A percentile compares a stretch with the other conserved stretches of the same genome.
Conservation (phyloP, 2,329 filamentous ascomycete species). For the Plenodomus lindquistii region DNA sequence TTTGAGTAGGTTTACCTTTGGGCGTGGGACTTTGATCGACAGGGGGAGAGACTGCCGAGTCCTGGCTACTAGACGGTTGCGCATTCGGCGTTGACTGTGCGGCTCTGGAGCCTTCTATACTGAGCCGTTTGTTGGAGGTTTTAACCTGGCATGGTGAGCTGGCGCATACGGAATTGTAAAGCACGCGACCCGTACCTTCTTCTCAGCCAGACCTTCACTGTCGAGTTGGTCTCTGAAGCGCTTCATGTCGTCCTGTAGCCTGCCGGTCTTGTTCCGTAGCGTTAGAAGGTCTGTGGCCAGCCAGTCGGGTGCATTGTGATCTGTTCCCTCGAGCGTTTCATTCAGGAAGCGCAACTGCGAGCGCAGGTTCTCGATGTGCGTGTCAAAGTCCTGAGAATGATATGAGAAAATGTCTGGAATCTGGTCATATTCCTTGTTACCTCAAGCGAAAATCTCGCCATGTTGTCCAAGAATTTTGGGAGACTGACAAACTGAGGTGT, state of each 20-base stretch:
- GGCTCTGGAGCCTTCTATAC: conserved; percentile 27
- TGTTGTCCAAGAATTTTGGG: conserved; percentile 16
- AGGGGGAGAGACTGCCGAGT: conserved; percentile 18
- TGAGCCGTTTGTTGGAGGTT: conserved; percentile 33
- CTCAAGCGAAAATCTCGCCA: conserved; percentile 33
- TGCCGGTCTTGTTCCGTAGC: conserved; percentile 37
- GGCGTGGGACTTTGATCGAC: conserved; percentile 18
- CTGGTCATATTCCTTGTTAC: conserved; percentile 17
- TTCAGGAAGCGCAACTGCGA: conserved; percentile 35
- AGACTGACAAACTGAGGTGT: conserved; percentile 1
- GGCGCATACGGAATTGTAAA: not conserved
- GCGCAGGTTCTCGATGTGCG: conserved; percentile 36
- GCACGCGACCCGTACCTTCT: conserved; percentile 19
- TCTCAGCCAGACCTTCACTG: conserved; percentile 27
- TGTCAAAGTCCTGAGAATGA: conserved; percentile 34
- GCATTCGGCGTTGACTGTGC: conserved; percentile 2
- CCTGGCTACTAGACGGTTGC: conserved; percentile 10
- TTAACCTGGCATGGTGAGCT: conserved; percentile 16
- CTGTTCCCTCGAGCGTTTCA: conserved; percentile 37
- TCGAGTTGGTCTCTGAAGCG: conserved; percentile 35
- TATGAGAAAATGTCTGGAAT: conserved; percentile 12
- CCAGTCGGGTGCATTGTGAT: conserved; percentile 42
- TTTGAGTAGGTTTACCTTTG: conserved; percentile 14
- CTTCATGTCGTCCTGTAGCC: conserved; percentile 41
- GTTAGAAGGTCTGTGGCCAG: conserved; percentile 40